Evolutionary conservation across 2,329 filamentous ascomycete genomes (phyloP).

Genomic region (Botryotinia calthae): DNA sequence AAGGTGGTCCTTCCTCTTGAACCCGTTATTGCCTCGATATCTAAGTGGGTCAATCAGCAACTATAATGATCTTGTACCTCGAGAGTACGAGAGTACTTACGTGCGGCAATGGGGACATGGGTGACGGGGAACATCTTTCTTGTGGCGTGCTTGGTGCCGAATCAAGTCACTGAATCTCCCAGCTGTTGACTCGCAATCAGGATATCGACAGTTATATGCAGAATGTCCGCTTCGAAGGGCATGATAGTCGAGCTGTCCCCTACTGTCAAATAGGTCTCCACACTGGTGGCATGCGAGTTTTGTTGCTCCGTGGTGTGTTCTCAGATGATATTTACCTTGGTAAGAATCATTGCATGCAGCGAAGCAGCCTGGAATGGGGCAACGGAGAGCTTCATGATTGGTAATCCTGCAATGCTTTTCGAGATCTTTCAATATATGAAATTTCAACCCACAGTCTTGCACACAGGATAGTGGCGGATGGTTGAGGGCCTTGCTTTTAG

Average conservation of each 20-base stretch:
- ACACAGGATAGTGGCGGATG: not conserved
- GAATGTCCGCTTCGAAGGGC: accelerated
- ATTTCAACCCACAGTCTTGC: not conserved
- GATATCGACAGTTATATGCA: constrained; percentile 1
- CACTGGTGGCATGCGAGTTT: not conserved
- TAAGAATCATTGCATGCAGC: accelerated
- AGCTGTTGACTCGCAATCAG: not conserved
- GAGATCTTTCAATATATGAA: not conserved
- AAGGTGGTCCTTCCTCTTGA: constrained; percentile 14
- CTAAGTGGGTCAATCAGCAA: not conserved
- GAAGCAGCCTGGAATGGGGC: not conserved
- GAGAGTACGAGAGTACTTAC: not conserved
- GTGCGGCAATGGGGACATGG: constrained; percentile 12
- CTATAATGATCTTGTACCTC: accelerated
- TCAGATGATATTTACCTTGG: accelerated
- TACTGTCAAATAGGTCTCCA: accelerated
- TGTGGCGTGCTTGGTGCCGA: constrained; percentile 12
- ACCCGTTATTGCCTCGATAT: constrained; percentile 1
- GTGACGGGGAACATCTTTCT: constrained; percentile 3
- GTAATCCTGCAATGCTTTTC: not conserved
- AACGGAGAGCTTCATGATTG: not conserved
- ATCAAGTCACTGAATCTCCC: not conserved
- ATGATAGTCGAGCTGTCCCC: accelerated
- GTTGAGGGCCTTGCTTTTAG: not conserved
- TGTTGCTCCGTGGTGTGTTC: accelerated